Evolutionary conservation across 257 asterid genomes (phyloP).

Genomic region (Przewalskia tangutica): DNA sequence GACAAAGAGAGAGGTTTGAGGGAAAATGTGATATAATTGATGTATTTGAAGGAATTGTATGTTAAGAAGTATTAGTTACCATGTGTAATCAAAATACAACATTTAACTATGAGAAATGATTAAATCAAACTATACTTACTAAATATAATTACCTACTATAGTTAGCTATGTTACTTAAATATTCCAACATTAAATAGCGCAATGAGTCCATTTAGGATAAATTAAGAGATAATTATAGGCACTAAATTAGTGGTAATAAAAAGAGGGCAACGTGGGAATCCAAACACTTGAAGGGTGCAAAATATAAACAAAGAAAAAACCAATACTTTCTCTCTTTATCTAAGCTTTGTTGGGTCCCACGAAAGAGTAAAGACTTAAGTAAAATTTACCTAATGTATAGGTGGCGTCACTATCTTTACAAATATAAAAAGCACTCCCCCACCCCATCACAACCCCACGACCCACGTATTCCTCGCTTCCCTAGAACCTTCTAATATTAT

Average conservation of each 20-base stretch:
- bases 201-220: background rate
- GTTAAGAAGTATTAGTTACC: too few relatives aligned
- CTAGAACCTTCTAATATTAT: background rate
- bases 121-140: too few relatives aligned
- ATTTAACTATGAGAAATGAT: too few relatives aligned
- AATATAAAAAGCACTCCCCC: background rate
- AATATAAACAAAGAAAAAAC: background rate
- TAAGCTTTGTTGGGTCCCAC: background rate
- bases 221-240: background rate
- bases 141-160: too few relatives aligned
- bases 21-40: too few relatives aligned
- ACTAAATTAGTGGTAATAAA: background rate
- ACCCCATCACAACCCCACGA: background rate
- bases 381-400: constrained; percentile 1
- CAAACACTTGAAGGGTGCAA: background rate
- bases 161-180: too few relatives aligned
- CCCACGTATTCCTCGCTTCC: background rate
- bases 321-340: background rate
- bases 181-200: background rate
- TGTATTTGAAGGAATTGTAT: too few relatives aligned
- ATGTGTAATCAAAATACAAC: too few relatives aligned
- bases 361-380: constrained; percentile 8
- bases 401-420: constrained; percentile 10
- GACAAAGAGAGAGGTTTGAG: too few relatives aligned
- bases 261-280: background rate